Evolutionary conservation across 345 rosid genomes (phyloP), one percentile per base, ranked within the genome.

Genomic region (Murraya paniculata): DNA sequence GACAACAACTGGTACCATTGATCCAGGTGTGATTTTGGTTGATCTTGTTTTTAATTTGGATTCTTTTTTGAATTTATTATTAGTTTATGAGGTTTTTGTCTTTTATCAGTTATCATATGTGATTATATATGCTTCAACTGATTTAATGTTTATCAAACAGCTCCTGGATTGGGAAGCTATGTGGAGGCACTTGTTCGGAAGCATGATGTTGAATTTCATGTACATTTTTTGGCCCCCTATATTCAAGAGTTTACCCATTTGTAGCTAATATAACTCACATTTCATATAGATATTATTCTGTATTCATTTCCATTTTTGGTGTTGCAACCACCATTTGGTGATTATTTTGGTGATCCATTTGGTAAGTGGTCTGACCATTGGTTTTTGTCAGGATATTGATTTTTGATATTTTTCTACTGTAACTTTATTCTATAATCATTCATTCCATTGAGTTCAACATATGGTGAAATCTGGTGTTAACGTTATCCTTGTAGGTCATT

Each of bases 151-250:
- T 81, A 73, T 69, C 81, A 76, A 81, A 78, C 90, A 96, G 99
- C 95, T 88, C 91, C 99, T 78, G 98, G 98, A 74, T 85, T 96
- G 81, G 98, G 99, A 82, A 92, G 89, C 91, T 91, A 94, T 76
- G 98, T 96, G 74, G 99, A 96, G 86, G 94, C 97, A 24, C 92
- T 92, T 81, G 93, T 92, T 82, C 86, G 93, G 74, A 96, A 91
- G 81, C 98, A 92, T 71, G 99, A 96, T 74, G 87, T 91, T 76
- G 92, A 91, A 80, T 94, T 92, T 83, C 91, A 92, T 83, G 99
- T 96, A 90, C 73, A 87, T 81, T 36, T 35, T 74, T 74, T 33
- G n/a, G 0, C 48, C 14, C 53, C 38, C 28, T 50, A n/a, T 83
- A 64, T 21, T 56, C 65, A 39, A 21, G 22, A 48, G 16, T 41